phyloP scores from a whole-genome alignment of 163 green algal species.

The Volvox carteri region DNA sequence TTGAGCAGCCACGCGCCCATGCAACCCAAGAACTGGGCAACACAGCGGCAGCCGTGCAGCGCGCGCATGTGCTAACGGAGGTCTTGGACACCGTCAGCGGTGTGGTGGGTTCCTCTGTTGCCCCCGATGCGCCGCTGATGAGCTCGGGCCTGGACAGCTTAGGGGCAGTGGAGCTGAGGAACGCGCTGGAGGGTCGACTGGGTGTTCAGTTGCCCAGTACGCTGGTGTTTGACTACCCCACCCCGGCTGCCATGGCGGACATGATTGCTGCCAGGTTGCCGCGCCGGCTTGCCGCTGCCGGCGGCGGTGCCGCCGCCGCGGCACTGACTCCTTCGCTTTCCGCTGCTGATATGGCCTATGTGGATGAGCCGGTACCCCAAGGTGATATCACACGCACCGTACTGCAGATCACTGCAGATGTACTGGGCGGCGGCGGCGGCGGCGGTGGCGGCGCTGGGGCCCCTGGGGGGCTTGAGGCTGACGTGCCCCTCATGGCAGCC shows the following conservation, averaged over 20 bases:
- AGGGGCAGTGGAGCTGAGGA: conserved; percentile 85
- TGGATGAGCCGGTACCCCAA: background rate
- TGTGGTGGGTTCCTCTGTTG: conserved; percentile 38
- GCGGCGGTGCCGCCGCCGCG: background rate
- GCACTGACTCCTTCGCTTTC: background rate
- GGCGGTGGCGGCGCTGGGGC: background rate
- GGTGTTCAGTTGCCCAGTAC: conserved; percentile 76
- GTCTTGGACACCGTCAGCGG: conserved; percentile 35
- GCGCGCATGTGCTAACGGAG: background rate
- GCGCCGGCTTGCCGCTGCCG: background rate
- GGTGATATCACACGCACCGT: conserved; percentile 2
- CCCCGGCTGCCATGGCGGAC: conserved; percentile 65
- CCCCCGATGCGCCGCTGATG: conserved; percentile 83
- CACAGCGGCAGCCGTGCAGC: background rate
- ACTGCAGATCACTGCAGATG: background rate
- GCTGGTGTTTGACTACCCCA: conserved; percentile 93
- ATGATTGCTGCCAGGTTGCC: background rate
- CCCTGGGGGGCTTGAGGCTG: background rate
- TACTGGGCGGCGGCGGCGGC: background rate
- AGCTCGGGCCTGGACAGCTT: conserved; percentile 87
- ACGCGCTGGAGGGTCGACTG: conserved; percentile 62
- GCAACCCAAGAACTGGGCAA: background rate
- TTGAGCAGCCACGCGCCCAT: no score
- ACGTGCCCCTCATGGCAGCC: conserved; percentile 82
- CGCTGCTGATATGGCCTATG: background rate